Base-by-base conservation (phyloP, 495 filamentous ascomycete genomes). In the Tuber magnatum region DNA sequence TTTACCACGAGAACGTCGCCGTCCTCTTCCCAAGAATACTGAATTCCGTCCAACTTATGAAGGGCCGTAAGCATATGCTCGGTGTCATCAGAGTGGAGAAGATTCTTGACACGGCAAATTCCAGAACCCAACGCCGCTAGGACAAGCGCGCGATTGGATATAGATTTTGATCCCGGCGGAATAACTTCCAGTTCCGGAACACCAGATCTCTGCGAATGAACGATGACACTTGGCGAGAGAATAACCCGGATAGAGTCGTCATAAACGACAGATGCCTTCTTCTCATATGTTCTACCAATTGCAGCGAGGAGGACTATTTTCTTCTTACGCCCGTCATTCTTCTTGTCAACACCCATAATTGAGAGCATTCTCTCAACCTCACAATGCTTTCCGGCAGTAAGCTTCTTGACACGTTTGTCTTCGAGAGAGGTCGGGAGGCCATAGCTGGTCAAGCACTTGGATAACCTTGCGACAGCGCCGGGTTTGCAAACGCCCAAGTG, bases 301-400 rank as follows among this genome's bases (percentile, higher is more conserved):
- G 91, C 91, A 0, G 93, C 93, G 35, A 99, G 88, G 10, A 99
- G 88, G n/a, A 97, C 95, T 73, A 99, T 91, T 85, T 96, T 97
- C 87, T 98, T 99, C 84, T 96, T 94, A 46, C 88, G 88, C 2
- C 95, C 95, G 44, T 97, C 91, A 73, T 99, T 99, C 88, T 99
- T 99, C 88, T 99, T 99, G 85, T 99, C 95, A 56, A 98, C 90
- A 3, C 90, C 94, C 95, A 99, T 99, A 83, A 96, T 94, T 75
- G 90, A 87, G 69, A 99, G 86, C 74, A 98, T 83, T 68, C 91
- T 89, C 76, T 98, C 93, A 18, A 97, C 92, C n/a, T 93, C 91
- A 83, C 96, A 99, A 78, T 90, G 87, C 83, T 95, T 97, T 42
- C 90, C 91, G 9, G 92, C 93, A 14, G 96, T 94, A 74, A 94